Conservation (phyloP, 306 rosid species). For the Dalbergia cochinchinensis region DNA sequence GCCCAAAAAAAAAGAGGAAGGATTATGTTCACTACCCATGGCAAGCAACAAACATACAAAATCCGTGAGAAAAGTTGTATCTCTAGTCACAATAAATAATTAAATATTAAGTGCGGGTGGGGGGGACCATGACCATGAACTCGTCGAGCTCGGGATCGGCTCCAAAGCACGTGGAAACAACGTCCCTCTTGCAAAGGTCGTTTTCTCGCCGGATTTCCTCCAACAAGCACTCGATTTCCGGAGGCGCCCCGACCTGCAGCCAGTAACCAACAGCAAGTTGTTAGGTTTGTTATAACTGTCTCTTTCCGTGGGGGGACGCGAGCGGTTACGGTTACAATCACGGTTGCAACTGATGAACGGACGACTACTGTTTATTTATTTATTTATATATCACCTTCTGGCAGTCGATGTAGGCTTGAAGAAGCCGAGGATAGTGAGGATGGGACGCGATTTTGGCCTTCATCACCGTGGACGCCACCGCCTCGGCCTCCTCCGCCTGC, state of each 20-base stretch:
- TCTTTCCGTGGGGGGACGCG: neutral
- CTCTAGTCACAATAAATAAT: constrained; percentile 16
- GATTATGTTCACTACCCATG: too few species aligned
- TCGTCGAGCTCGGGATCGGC: constrained; percentile 99
- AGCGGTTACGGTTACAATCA: constrained; percentile 10
- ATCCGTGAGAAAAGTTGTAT: constrained; percentile 43
- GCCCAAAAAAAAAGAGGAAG: neutral
- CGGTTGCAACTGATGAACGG: neutral
- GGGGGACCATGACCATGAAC: constrained; percentile 86
- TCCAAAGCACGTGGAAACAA: constrained; percentile 88
- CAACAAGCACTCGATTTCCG: constrained; percentile 78
- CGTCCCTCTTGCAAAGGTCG: constrained; percentile 63
- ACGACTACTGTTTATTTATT: neutral
- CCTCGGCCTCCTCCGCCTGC: constrained; percentile 48
- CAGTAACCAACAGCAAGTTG: neutral
- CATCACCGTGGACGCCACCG: constrained; percentile 51
- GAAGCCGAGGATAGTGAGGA: constrained; percentile 86
- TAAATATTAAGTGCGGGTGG: constrained; percentile 12
- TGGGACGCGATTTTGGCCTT: constrained; percentile 90
- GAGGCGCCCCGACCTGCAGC: constrained; percentile 92
- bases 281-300: constrained; percentile 30
- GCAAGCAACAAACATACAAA: constrained; percentile 12
- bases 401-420: constrained; percentile 92
- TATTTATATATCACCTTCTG: constrained; percentile 67
- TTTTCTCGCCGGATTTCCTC: constrained; percentile 84